Conservation (phyloP, 176 grass and related monocot species). For the Avena sativa region DNA sequence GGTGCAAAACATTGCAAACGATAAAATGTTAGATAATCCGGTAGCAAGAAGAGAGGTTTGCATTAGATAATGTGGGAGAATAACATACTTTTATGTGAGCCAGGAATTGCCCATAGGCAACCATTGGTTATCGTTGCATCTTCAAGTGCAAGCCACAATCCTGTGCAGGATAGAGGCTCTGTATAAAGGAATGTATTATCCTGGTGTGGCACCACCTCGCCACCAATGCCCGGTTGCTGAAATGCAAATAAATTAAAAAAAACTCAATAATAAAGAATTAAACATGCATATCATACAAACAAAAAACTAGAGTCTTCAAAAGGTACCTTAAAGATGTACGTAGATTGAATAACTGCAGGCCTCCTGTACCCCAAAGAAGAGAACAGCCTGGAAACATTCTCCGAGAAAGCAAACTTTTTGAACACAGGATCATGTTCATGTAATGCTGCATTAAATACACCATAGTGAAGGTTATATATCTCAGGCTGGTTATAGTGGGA, state of each 20-base stretch:
- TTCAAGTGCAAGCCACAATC: conserved; percentile 97
- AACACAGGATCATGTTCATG: conserved; percentile 95
- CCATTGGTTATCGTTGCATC: conserved; percentile 81
- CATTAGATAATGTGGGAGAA: not conserved
- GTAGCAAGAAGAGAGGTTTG: conserved; percentile 10
- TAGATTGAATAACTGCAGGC: conserved; percentile 87
- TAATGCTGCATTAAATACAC: conserved; percentile 64
- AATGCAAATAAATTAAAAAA: conserved; percentile 15
- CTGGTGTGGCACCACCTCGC: conserved; percentile 95
- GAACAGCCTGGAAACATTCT: conserved; percentile 64
- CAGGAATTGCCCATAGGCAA: conserved; percentile 86
- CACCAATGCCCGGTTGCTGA: conserved; percentile 99
- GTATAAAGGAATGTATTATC: conserved; percentile 93
- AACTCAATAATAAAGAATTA: conserved; percentile 17
- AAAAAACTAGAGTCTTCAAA: conserved; percentile 16
- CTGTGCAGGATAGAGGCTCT: conserved; percentile 76
- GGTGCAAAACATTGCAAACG: not conserved
- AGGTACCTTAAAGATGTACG: conserved; percentile 99
- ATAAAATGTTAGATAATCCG: not conserved
- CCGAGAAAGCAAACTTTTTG: conserved; percentile 66
- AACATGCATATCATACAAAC: not conserved
- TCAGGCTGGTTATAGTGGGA: not conserved
- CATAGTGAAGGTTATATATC: conserved; percentile 22
- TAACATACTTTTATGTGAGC: conserved; percentile 80
- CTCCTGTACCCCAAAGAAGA: conserved; percentile 86